Conservation (phyloP, 177 flowering plant species). For the Vitis hybrid region DNA sequence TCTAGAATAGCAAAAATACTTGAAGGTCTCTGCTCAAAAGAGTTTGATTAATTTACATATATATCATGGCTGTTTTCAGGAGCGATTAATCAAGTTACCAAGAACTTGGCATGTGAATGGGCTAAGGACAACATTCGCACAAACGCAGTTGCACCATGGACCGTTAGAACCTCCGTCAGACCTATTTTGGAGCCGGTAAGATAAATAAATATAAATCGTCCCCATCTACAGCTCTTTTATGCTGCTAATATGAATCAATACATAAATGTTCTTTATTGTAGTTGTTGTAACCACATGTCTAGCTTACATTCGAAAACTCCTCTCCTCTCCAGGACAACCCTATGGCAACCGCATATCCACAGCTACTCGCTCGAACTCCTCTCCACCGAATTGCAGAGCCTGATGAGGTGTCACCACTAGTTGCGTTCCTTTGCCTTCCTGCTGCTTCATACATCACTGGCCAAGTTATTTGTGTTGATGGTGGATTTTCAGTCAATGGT, state of each 20-base stretch:
- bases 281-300: too few species aligned
- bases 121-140: constrained; percentile 41
- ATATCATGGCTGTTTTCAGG: constrained; percentile 16
- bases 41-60: neutral
- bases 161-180: constrained; percentile 23
- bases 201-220: neutral
- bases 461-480: constrained; percentile 53
- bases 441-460: constrained; percentile 65
- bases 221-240: too few species aligned
- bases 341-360: neutral
- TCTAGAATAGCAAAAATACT: too few species aligned
- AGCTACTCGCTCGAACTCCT: constrained; percentile 33
- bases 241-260: too few species aligned
- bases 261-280: too few species aligned
- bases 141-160: constrained; percentile 39
- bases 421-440: constrained; percentile 62
- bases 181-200: constrained; percentile 1
- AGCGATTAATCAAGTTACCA: constrained; percentile 40
- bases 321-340: neutral
- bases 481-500: constrained; percentile 11
- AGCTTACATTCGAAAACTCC: neutral
- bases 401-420: constrained; percentile 51
- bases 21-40: too few species aligned
- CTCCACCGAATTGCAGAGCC: constrained; percentile 40
- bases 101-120: constrained; percentile 50